Conservation (phyloP, 306 rosid species). For the Lathyrus aphaca region DNA sequence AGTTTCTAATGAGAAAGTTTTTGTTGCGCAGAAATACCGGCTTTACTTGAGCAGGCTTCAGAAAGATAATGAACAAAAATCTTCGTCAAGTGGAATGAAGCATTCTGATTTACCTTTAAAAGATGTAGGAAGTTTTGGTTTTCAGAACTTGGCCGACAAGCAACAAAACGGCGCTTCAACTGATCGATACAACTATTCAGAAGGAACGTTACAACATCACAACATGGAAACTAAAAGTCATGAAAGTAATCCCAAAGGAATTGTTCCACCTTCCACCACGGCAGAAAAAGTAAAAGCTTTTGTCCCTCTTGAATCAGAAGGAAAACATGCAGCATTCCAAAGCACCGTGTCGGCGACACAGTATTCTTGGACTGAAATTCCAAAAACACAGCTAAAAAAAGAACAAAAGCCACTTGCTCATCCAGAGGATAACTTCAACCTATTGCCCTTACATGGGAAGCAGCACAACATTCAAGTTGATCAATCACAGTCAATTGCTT, state of each 20-base stretch:
- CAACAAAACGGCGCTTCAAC: conserved; percentile 61
- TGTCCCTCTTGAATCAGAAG: conserved; percentile 58
- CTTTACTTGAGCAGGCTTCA: conserved; percentile 91
- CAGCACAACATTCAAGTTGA: conserved; percentile 50
- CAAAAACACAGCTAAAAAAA: conserved; percentile 45
- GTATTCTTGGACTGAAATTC: conserved; percentile 59
- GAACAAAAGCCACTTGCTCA: conserved; percentile 56
- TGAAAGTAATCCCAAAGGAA: conserved; percentile 52
- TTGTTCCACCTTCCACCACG: conserved; percentile 48
- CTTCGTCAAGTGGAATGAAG: conserved; percentile 66
- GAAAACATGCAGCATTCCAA: conserved; percentile 50
- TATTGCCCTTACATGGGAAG: conserved; percentile 53
- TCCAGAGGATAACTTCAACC: conserved; percentile 53
- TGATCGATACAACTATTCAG: conserved; percentile 57
- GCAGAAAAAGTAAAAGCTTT: conserved; percentile 55
- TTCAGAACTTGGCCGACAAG: conserved; percentile 48
- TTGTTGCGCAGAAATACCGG: conserved; percentile 78
- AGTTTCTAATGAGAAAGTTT: conserved; percentile 27
- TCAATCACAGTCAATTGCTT: conserved; percentile 54
- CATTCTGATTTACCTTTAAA: conserved; percentile 61
- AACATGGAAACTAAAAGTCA: conserved; percentile 46
- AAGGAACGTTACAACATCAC: conserved; percentile 48
- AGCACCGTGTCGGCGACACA: conserved; percentile 51
- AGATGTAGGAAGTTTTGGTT: conserved; percentile 58
- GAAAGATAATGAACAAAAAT: conserved; percentile 67